phyloP scores from a whole-genome alignment of 2,329 filamentous ascomycete species.

The Xylaria sp. region DNA sequence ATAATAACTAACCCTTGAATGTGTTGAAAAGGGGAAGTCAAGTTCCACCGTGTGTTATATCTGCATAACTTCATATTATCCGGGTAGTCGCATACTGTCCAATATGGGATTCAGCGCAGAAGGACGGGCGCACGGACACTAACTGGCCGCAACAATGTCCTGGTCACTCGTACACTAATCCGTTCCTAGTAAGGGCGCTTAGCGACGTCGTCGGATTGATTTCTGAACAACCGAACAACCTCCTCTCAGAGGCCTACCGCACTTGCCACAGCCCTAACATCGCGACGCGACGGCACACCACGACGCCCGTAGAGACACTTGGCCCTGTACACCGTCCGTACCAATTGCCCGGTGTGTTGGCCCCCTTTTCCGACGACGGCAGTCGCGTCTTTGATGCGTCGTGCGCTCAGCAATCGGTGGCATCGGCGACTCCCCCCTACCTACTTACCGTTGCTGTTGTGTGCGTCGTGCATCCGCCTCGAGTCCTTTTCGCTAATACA shows the following conservation, averaged over 20 bases:
- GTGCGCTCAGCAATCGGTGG: neutral
- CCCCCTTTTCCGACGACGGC: neutral
- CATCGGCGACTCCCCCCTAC: neutral
- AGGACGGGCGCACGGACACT: neutral
- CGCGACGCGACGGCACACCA: conserved; percentile 34
- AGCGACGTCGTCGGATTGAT: conserved; percentile 38
- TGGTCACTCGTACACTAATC: conserved; percentile 31
- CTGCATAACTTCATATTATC: conserved; percentile 1
- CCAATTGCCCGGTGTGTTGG: conserved; percentile 19
- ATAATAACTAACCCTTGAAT: too few species aligned
- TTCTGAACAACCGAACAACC: conserved; percentile 38
- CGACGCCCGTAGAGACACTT: conserved; percentile 10
- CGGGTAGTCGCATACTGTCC: conserved; percentile 3
- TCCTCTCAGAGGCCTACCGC: conserved; percentile 32
- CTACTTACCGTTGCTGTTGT: neutral
- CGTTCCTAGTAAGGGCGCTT: conserved; percentile 36
- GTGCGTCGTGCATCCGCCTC: conserved; percentile 9
- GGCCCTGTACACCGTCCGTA: conserved; percentile 8
- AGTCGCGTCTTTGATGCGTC: conserved; percentile 15
- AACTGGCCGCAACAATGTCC: neutral
- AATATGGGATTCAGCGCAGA: neutral
- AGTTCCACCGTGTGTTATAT: too few species aligned
- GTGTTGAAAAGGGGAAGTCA: neutral
- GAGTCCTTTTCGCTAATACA: conserved; percentile 18
- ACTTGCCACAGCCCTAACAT: conserved; percentile 31